Conservation (phyloP, 139 green algal genomes). For the Coccomyxa sp. region DNA sequence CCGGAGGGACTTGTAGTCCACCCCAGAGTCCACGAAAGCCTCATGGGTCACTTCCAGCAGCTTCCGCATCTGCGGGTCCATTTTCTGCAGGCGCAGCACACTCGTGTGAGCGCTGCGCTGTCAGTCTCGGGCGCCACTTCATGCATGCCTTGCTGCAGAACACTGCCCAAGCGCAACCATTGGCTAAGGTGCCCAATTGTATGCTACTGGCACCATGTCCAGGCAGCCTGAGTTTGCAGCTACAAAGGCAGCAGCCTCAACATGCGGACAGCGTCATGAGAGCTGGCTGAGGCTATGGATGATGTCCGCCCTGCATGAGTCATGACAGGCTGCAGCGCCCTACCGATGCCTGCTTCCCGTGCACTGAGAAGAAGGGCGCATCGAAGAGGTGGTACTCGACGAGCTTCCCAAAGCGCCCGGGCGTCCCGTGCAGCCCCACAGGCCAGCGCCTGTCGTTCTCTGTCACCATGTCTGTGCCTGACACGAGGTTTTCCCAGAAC, state of each 20-base stretch:
- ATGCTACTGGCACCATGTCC: too few species aligned
- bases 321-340: not conserved
- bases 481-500: constrained; percentile 7
- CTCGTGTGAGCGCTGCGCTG: too few species aligned
- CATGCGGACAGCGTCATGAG: too few species aligned
- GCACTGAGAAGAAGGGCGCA: not conserved
- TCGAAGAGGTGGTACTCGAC: constrained; percentile 1
- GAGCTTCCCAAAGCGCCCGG: constrained; percentile 2
- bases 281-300: too few species aligned
- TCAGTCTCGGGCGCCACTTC: too few species aligned
- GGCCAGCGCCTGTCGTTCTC: not conserved
- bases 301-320: too few species aligned
- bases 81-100: constrained; percentile 5
- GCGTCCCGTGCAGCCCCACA: constrained; percentile 2
- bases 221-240: too few species aligned
- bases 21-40: not conserved
- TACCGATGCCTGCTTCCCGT: constrained; percentile 6
- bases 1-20: not conserved
- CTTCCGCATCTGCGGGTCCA: constrained; percentile 8
- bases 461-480: constrained; percentile 7
- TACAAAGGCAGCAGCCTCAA: too few species aligned
- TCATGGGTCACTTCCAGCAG: constrained; percentile 5
- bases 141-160: too few species aligned
- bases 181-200: too few species aligned
- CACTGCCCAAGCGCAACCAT: too few species aligned